Evolutionary conservation across 352 stramenopile species (phyloP), one percentile per base, ranked within the genome.

Genomic region (Globisporangium paddicum): DNA sequence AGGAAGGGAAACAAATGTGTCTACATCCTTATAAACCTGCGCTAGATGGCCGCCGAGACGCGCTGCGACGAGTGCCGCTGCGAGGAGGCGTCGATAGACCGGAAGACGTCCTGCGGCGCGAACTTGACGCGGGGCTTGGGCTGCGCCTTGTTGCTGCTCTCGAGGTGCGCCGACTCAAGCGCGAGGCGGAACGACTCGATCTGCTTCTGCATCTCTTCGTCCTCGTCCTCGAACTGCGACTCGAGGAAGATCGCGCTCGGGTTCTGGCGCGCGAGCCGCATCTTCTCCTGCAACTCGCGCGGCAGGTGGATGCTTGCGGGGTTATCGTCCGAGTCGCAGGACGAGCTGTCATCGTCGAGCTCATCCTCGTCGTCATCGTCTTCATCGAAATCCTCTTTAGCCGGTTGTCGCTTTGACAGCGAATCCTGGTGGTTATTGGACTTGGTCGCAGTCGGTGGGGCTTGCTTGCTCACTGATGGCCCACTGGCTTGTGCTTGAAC

Each of bases 191-290:
- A 93, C 53, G 78, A 82, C 56, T 89, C 83, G 49, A 93, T 75
- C 67, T 89, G 69, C 52, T 89, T 74, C 11, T 83, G 76, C 58
- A 86, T 75, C 51, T 90, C 78, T 61, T 89, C 77, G 53, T 92
- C 82, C 34, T 93, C 82, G 32, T 92, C 82, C 67, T 93, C 82
- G 46, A 93, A 93, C 55, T 89, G 71, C 8, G 82, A 90, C 51
- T 93, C 82, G 25, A 77, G 77, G 40, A 93, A 93, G 19, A 93
- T 69, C n/a, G 79, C 82, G 54, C 81, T 92, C 3, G 78, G 78
- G 48, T 92, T 90, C 61, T 88, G 68, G 21, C 72, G 58, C 26
- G 82, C 82, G 30, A 90, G 71, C 13, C 68, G 72, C 54, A 91
- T 75, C 44, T 89, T 91, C 47, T 87, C 75, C 37, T 77, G 60